A percentile compares a stretch with the other conserved stretches of the same genome.
These are phyloP conservation scores for Clavispora vitiphila DNA, from an alignment of 805 yeast species.

Conservation along the genomic window DNA sequence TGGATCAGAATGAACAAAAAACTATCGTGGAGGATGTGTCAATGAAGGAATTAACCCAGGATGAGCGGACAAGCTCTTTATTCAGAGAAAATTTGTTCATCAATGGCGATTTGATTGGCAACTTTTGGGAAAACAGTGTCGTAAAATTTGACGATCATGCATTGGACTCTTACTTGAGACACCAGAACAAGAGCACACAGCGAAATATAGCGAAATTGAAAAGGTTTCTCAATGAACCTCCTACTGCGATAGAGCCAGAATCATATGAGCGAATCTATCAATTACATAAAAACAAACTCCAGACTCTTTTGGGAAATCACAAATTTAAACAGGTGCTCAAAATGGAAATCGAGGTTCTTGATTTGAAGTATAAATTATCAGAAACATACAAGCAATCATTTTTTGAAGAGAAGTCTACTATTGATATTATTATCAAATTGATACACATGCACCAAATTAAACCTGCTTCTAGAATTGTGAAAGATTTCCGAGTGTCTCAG, in stretches of 20 bases:
- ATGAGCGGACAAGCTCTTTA: slow-evolving; percentile 8
- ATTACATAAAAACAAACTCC: slow-evolving; percentile 21
- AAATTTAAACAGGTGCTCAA: slow-evolving; percentile 19
- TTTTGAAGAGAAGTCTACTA: slow-evolving; percentile 22
- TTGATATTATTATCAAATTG: slow-evolving; percentile 21
- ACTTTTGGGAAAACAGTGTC: slow-evolving; percentile 31
- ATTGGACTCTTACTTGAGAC: slow-evolving; percentile 26
- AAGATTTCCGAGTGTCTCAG: slow-evolving; percentile 54
- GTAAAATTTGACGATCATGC: slow-evolving; percentile 20
- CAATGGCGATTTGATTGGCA: slow-evolving; percentile 34
- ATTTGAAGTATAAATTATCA: slow-evolving; percentile 26
- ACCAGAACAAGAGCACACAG: slow-evolving; percentile 25
- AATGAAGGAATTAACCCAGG: slow-evolving; percentile 15
- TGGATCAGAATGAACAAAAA: slow-evolving; percentile 44
- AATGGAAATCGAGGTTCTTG: slow-evolving; percentile 27
- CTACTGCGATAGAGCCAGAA: slow-evolving; percentile 6
- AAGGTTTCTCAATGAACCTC: slow-evolving; percentile 13
- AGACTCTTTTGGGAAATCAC: slow-evolving; percentile 10
- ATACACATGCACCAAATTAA: slow-evolving; percentile 43
- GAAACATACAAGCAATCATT: slow-evolving; percentile 32
- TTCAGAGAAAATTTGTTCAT: slow-evolving; percentile 21
- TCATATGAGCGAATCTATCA: slow-evolving; percentile 16
- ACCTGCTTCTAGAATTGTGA: slow-evolving; percentile 43
- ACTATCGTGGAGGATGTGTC: slow-evolving; percentile 27
- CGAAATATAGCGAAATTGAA: slow-evolving; percentile 16